Evolutionary conservation across 192 early-diverging fungal species (phyloP).

Genomic region (Lobosporangium transversale): DNA sequence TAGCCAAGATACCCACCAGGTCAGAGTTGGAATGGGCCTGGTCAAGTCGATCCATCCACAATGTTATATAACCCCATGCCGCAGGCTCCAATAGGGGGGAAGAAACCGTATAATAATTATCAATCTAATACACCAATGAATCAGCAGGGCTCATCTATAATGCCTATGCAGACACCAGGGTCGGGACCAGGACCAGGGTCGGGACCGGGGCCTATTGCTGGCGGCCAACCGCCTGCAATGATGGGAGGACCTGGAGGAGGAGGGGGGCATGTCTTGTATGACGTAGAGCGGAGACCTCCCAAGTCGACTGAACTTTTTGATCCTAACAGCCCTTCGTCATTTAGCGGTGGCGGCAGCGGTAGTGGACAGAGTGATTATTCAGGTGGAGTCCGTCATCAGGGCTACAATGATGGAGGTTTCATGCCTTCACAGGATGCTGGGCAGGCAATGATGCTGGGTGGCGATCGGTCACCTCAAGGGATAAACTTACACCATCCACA

Average conservation of each 20-base stretch:
- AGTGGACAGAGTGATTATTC: constrained; percentile 14
- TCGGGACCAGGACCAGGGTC: constrained; percentile 5
- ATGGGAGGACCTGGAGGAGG: constrained; percentile 16
- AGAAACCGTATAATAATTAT: constrained; percentile 26
- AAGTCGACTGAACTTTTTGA: constrained; percentile 47
- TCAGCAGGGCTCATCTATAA: constrained; percentile 11
- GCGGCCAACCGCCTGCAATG: neutral
- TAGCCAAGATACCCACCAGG: constrained; percentile 18
- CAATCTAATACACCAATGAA: constrained; percentile 9
- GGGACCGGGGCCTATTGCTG: neutral
- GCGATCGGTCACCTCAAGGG: constrained; percentile 6
- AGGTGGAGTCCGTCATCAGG: constrained; percentile 3
- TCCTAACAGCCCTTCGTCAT: constrained; percentile 26
- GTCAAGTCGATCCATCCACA: constrained; percentile 10
- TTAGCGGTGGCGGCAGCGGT: constrained; percentile 1
- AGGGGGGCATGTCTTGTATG: constrained; percentile 19
- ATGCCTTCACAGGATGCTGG: constrained; percentile 1
- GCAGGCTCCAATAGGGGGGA: constrained; percentile 13
- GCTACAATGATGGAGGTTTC: constrained; percentile 8
- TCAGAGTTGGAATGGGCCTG: constrained; percentile 28
- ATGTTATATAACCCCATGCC: constrained; percentile 18
- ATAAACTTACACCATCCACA: neutral
- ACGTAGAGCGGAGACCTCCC: constrained; percentile 42
- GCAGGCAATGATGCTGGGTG: neutral
- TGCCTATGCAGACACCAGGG: too few relatives aligned